Percentiles rank a stretch among this genome's conserved stretches.
phyloP scores from a whole-genome alignment of 129 eudicot genomes.

The Helichrysum umbraculigerum region DNA sequence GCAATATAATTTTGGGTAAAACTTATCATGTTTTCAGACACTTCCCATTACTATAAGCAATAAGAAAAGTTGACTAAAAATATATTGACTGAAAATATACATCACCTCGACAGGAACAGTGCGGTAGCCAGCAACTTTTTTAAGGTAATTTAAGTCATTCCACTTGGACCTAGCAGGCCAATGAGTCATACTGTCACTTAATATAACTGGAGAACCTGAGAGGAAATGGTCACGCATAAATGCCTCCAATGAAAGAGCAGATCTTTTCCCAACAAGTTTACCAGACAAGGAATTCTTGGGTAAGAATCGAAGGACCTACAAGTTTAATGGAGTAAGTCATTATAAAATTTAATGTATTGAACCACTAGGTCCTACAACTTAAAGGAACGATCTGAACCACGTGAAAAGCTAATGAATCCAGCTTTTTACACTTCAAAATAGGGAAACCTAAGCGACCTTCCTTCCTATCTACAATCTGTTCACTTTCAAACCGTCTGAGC shows the following conservation, averaged over 20 bases:
- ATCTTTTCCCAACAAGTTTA: conserved; percentile 53
- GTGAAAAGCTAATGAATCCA: conserved; percentile 37
- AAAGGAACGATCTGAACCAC: conserved; percentile 35
- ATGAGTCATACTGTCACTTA: conserved; percentile 81
- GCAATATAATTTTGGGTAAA: background rate
- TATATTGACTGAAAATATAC: conserved; percentile 28
- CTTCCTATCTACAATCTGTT: conserved; percentile 45
- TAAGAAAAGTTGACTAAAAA: conserved; percentile 11
- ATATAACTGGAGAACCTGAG: conserved; percentile 78
- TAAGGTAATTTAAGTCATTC: conserved; percentile 83
- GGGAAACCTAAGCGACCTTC: conserved; percentile 39
- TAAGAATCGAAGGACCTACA: conserved; percentile 55
- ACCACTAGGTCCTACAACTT: conserved; percentile 36
- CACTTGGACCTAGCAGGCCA: conserved; percentile 95
- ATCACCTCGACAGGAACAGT: conserved; percentile 99
- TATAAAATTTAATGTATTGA: conserved; percentile 6
- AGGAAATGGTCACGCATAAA: conserved; percentile 81
- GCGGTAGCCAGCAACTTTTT: conserved; percentile 80
- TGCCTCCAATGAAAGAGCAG: conserved; percentile 78
- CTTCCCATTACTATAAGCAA: background rate
- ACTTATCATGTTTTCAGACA: background rate
- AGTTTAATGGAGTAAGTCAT: conserved; percentile 21
- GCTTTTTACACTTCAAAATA: conserved; percentile 41
- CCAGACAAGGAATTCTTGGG: conserved; percentile 77
- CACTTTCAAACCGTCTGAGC: conserved; percentile 51